Conservation (phyloP, 1,284 basidiomycete genomes). For the Pterula multifida region DNA sequence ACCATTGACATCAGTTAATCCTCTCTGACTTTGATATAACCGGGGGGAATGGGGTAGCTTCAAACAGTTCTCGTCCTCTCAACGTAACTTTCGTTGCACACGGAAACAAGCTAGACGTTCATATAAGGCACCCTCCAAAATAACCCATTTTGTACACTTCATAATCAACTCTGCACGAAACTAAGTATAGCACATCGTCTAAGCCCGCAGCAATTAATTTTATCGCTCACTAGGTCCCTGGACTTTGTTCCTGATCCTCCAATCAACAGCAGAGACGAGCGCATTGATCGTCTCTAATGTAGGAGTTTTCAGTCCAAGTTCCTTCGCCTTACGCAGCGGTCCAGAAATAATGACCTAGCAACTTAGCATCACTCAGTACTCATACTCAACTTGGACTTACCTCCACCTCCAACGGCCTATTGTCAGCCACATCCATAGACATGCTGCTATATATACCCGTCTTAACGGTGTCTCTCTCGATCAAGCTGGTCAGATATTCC, state of each 20-base stretch:
- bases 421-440: slow-evolving; percentile 4
- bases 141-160: too few species aligned
- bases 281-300: slow-evolving; percentile 4
- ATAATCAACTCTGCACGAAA: too few species aligned
- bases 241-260: slow-evolving; percentile 5
- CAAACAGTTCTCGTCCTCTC: too few species aligned
- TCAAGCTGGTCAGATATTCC: slow-evolving; percentile 1
- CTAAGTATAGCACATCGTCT: too few species aligned
- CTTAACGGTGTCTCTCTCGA: background rate
- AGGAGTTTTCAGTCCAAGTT: slow-evolving; percentile 4
- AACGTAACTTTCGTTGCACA: too few species aligned
- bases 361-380: background rate
- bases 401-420: slow-evolving; percentile 4
- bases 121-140: too few species aligned
- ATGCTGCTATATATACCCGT: slow-evolving; percentile 3
- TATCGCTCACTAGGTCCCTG: background rate
- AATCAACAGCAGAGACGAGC: slow-evolving; percentile 4
- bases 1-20: too few species aligned
- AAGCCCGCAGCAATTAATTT: background rate
- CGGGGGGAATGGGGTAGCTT: too few species aligned
- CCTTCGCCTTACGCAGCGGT: slow-evolving; percentile 5
- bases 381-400: too few species aligned
- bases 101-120: too few species aligned
- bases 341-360: slow-evolving; percentile 2
- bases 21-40: too few species aligned